Conservation (phyloP, 169 alveolate species). For the Blepharisma undulans region DNA sequence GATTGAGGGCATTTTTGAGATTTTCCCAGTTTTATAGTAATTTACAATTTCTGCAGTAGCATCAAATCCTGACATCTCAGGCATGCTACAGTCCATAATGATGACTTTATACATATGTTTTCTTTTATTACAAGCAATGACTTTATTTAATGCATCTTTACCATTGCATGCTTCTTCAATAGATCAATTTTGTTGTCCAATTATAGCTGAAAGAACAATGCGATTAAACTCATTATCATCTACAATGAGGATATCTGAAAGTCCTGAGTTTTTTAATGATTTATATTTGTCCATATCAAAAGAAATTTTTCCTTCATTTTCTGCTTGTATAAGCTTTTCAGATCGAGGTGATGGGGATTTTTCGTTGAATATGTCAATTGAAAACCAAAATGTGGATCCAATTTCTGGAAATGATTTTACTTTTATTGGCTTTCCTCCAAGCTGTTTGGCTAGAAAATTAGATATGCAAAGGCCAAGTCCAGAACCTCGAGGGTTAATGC, state of each 20-base stretch:
- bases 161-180: conserved; percentile 11
- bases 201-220: not conserved
- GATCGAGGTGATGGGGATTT: not conserved
- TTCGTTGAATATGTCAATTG: not conserved
- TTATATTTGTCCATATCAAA: not conserved
- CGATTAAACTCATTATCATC: conserved; percentile 12
- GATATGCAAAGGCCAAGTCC: conserved; percentile 32
- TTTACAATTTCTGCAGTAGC: not conserved
- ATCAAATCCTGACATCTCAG: conserved; percentile 17
- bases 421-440: conserved; percentile 3
- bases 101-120: not conserved
- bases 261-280: not conserved
- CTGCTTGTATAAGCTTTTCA: not conserved
- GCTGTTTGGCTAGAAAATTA: not conserved
- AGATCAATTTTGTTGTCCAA: not conserved
- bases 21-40: not conserved
- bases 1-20: not conserved
- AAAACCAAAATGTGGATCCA: not conserved
- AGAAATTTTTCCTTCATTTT: not conserved
- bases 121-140: not conserved
- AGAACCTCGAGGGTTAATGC: conserved; percentile 6
- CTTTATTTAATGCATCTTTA: conserved; percentile 12
- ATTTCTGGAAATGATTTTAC: not conserved
- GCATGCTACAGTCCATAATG: conserved; percentile 29
- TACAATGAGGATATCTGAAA: not conserved